Percentiles rank a stretch among this genome's conserved stretches.
phyloP scores from a whole-genome alignment of 2,329 filamentous ascomycete genomes.

The Nectriaceae sp. region DNA sequence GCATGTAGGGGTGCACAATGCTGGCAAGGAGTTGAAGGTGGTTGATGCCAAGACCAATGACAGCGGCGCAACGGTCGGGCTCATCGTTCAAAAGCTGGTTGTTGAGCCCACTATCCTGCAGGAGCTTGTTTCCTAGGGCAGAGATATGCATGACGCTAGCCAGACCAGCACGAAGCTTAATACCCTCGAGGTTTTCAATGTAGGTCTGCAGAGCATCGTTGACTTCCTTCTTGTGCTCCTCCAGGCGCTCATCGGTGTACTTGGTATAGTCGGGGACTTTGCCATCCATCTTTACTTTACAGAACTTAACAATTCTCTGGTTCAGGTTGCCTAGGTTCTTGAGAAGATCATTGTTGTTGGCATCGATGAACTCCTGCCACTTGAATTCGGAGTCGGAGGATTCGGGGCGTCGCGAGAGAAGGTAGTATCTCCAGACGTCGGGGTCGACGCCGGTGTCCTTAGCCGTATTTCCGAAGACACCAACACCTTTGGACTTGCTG shows the following conservation, averaged over 20 bases:
- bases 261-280: slow-evolving; percentile 63
- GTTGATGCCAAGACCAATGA: slow-evolving; percentile 81
- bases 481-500: slow-evolving; percentile 85
- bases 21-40: slow-evolving; percentile 80
- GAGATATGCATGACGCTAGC: slow-evolving; percentile 68
- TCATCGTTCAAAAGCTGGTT: slow-evolving; percentile 57
- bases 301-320: slow-evolving; percentile 74
- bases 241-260: slow-evolving; percentile 57
- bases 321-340: slow-evolving; percentile 76
- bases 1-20: slow-evolving; percentile 83
- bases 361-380: slow-evolving; percentile 79
- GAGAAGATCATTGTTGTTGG: slow-evolving; percentile 87
- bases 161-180: slow-evolving; percentile 69
- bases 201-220: slow-evolving; percentile 69
- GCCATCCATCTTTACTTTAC: slow-evolving; percentile 73
- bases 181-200: slow-evolving; percentile 66
- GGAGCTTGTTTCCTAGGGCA: slow-evolving; percentile 51
- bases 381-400: slow-evolving; percentile 87
- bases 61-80: slow-evolving; percentile 54
- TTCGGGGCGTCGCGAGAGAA: slow-evolving; percentile 83
- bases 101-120: slow-evolving; percentile 55
- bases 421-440: slow-evolving; percentile 93
- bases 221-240: slow-evolving; percentile 60
- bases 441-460: slow-evolving; percentile 81
- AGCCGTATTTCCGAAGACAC: slow-evolving; percentile 89